Percentiles rank a stretch among this genome's conserved stretches.
Conservation (phyloP, 1,139 yeast genomes). For the Meyerozyma smithsonii region DNA sequence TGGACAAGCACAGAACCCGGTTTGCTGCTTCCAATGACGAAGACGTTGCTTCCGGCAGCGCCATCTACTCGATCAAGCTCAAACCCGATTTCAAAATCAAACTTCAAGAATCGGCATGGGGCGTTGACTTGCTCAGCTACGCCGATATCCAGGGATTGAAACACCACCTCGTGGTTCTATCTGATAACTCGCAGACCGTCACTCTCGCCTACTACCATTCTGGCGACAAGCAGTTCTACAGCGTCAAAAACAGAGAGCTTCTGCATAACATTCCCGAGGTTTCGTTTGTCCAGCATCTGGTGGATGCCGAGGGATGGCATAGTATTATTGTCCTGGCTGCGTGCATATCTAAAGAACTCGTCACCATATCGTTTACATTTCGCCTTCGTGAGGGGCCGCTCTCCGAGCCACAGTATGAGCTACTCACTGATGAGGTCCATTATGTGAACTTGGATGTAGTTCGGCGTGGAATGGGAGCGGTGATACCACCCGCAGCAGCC, state of each 20-base stretch:
- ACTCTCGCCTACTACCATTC: constrained; percentile 35
- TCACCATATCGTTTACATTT: constrained; percentile 34
- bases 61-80: constrained; percentile 11
- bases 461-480: too few relatives aligned
- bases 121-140: constrained; percentile 40
- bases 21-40: background rate
- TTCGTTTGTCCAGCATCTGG: constrained; percentile 28
- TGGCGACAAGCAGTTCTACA: constrained; percentile 25
- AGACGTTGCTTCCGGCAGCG: background rate
- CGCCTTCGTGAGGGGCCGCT: background rate
- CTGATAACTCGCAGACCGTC: constrained; percentile 55
- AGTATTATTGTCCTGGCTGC: constrained; percentile 30
- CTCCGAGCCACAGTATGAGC: background rate
- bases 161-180: constrained; percentile 41
- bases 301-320: constrained; percentile 15
- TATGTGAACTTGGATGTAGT: too few relatives aligned
- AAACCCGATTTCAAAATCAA: constrained; percentile 35
- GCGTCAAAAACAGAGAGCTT: constrained; percentile 37
- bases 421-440: too few relatives aligned
- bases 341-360: constrained; percentile 47
- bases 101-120: constrained; percentile 58
- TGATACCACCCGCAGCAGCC: too few relatives aligned
- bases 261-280: constrained; percentile 61
- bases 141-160: constrained; percentile 17
- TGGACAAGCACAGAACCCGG: constrained; percentile 10